phyloP scores from a whole-genome alignment of 345 rosid species.

The Eutrema yunnanense region DNA sequence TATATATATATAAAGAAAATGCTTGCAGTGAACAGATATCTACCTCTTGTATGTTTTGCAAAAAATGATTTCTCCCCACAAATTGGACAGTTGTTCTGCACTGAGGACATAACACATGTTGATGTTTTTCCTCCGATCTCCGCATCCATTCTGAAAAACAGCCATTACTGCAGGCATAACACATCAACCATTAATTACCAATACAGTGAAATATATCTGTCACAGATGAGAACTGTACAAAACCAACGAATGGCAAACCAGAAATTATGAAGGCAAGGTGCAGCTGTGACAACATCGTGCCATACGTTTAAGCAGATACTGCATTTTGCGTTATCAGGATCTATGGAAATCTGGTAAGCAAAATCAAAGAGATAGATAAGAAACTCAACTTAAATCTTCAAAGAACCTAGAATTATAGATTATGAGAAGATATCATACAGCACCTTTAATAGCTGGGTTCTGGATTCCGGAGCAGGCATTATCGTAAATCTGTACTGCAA shows the following conservation, averaged over 20 bases:
- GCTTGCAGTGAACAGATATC: not conserved
- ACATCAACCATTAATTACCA: constrained; percentile 19
- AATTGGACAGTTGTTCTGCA: constrained; percentile 81
- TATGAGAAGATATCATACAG: not conserved
- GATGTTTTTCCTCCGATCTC: constrained; percentile 63
- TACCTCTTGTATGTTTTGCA: constrained; percentile 77
- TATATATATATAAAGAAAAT: constrained; percentile 1
- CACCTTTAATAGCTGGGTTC: constrained; percentile 52
- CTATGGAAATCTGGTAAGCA: constrained; percentile 54
- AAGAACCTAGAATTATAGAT: not conserved
- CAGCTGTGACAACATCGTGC: constrained; percentile 91
- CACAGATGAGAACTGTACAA: not conserved
- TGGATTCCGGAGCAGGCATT: constrained; percentile 43
- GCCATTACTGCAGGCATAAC: constrained; percentile 65
- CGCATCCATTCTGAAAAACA: constrained; percentile 95
- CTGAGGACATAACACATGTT: constrained; percentile 75
- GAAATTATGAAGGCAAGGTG: constrained; percentile 95
- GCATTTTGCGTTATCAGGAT: constrained; percentile 77
- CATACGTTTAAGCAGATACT: constrained; percentile 88
- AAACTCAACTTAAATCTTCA: not conserved
- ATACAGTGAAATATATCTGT: not conserved
- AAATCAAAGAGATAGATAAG: not conserved
- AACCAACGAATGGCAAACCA: constrained; percentile 42
- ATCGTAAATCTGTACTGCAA: constrained; percentile 65
- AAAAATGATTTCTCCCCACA: constrained; percentile 84